Base-by-base conservation (phyloP, 768 basidiomycete species). In the Galerina marginata region DNA sequence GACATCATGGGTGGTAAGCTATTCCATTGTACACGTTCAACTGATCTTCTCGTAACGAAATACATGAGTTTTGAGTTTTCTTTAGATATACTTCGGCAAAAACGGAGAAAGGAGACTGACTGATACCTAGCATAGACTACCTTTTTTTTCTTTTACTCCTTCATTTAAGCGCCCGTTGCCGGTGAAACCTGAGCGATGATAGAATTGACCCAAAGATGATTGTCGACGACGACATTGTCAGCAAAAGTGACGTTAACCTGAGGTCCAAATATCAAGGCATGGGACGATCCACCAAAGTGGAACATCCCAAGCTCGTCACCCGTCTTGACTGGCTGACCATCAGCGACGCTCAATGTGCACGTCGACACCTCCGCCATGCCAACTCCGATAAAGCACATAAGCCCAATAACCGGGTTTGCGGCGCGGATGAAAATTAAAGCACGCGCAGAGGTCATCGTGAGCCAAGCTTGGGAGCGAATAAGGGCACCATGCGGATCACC, bases 371-470 rank as follows among this genome's bases (percentile, higher is more conserved):
- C 47, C 2, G 36, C 47, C 47, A 49, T 49, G 11, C 47, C 47
- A 9, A 49, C 47, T 20, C 25, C 47, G 14, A 49, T 49, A n/a
- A 49, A 49, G 25, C 47, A 49, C 47, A 49, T 49, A 14, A 49
- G 47, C 9, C 47, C 47, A 29, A 49, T 49, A 11, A 12, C 23
- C 10, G 16, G 23, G 47, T 49, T 49, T 25, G 9, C 23, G n/a
- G 47, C 47, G 9, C n/a, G 47, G n/a, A 49, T 49, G 25, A 49
- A 49, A n/a, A 49, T 75, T 52, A 88, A 62, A 0, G 75, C 78
- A 37, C 87, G 79, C 1, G 86, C 75, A 6, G 87, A 82, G 1
- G 79, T 63, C 15, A 73, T 60, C 2, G 77, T 77, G 20, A 71
- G 58, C 45, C 67, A 47, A 60, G 48, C 64, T 43, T 51, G 61